phyloP scores from a whole-genome alignment of 768 basidiomycete species.

The Epithele typhae region DNA sequence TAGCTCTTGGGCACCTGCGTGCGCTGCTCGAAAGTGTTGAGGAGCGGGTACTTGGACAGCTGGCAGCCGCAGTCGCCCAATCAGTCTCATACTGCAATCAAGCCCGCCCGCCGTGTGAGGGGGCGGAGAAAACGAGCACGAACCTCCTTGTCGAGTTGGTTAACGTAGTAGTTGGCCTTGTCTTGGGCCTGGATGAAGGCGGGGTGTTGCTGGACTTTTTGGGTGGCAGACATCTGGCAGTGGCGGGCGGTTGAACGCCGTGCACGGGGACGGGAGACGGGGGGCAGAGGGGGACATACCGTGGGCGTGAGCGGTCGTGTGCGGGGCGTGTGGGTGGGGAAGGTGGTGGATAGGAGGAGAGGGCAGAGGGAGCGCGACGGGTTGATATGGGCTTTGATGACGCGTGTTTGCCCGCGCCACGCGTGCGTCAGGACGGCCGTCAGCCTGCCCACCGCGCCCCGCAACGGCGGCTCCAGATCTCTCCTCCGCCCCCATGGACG shows the following conservation, averaged over 20 bases:
- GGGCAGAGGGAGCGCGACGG: constrained; percentile 14
- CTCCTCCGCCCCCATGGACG: constrained; percentile 40
- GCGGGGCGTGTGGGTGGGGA: constrained; percentile 8
- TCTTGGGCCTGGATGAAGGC: constrained; percentile 78
- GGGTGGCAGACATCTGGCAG: constrained; percentile 63
- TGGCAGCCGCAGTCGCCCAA: constrained; percentile 28
- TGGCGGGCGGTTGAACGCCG: not conserved
- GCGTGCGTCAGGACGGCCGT: constrained; percentile 38
- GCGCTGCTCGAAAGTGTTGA: constrained; percentile 81
- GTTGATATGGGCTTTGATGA: constrained; percentile 48
- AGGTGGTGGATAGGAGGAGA: constrained; percentile 15
- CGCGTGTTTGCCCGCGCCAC: constrained; percentile 52
- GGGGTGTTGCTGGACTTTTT: constrained; percentile 87
- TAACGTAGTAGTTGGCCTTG: constrained; percentile 76
- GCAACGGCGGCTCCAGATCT: not conserved
- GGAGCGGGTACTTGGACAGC: constrained; percentile 83
- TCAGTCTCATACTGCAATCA: constrained; percentile 1
- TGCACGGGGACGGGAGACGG: not conserved
- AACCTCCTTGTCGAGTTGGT: constrained; percentile 97
- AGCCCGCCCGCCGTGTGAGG: not conserved
- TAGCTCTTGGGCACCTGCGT: constrained; percentile 94
- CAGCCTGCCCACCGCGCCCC: constrained; percentile 5
- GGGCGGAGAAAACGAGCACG: constrained; percentile 19
- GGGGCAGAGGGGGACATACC: constrained; percentile 3
- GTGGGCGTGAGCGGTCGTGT: constrained; percentile 3